Evolutionary conservation across 2,329 filamentous ascomycete genomes (phyloP).

Genomic region (Chrysosporium queenslandicum): DNA sequence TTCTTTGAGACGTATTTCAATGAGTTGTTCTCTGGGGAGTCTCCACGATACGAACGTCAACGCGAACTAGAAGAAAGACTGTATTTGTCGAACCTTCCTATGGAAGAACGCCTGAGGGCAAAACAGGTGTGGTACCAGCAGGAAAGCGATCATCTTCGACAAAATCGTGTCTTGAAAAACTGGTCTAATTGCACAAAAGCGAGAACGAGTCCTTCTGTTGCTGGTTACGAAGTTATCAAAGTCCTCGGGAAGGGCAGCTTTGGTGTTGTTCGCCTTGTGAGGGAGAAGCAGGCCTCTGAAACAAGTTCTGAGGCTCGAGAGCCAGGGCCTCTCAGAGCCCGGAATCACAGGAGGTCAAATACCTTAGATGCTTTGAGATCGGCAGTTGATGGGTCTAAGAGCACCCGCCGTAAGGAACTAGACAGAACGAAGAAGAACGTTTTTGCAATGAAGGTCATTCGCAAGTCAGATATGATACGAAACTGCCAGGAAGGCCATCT

Average conservation of each 20-base stretch:
- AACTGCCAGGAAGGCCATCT: conserved; percentile 89
- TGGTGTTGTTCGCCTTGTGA: conserved; percentile 78
- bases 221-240: conserved; percentile 70
- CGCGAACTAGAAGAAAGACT: conserved; percentile 56
- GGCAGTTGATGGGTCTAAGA: conserved; percentile 20
- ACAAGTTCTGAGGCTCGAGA: conserved; percentile 6
- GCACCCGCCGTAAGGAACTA: conserved; percentile 24
- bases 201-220: conserved; percentile 44
- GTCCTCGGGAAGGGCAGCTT: conserved; percentile 90
- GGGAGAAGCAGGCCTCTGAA: conserved; percentile 43
- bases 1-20: conserved; percentile 80
- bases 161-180: conserved; percentile 59
- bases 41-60: conserved; percentile 52
- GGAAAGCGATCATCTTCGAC: conserved; percentile 66
- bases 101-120: conserved; percentile 46
- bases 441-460: conserved; percentile 95
- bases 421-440: conserved; percentile 46
- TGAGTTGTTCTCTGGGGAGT: conserved; percentile 49
- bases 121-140: conserved; percentile 52
- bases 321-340: conserved; percentile 11
- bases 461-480: conserved; percentile 83
- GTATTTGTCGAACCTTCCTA: conserved; percentile 44
- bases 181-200: conserved; percentile 40
- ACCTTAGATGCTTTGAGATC: conserved; percentile 19
- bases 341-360: conserved; percentile 15